phyloP scores from a whole-genome alignment of 805 yeast species.

The Wickerhamomyces xylosicus region DNA sequence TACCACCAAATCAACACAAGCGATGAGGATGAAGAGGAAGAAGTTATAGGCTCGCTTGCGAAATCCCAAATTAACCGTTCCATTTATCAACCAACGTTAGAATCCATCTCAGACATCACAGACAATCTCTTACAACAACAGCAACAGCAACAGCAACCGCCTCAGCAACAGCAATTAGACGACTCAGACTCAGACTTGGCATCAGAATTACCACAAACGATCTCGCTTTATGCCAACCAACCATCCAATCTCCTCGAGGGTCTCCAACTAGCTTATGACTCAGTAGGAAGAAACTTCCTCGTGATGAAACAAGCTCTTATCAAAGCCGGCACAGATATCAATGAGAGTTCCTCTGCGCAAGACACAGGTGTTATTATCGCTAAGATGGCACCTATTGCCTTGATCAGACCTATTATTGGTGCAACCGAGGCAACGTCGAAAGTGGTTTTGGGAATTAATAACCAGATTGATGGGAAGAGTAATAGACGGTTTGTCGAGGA shows the following conservation, averaged over 20 bases:
- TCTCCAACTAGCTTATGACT: constrained; percentile 57
- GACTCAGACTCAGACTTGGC: constrained; percentile 13
- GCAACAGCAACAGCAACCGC: not conserved
- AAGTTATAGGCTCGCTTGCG: constrained; percentile 16
- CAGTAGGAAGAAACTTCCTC: constrained; percentile 57
- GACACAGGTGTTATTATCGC: constrained; percentile 60
- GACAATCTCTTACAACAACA: constrained; percentile 2
- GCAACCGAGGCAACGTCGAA: constrained; percentile 85
- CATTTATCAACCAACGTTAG: constrained; percentile 17
- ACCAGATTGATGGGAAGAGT: constrained; percentile 57
- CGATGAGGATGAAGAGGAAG: no score
- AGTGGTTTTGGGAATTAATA: constrained; percentile 74
- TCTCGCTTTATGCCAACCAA: constrained; percentile 78
- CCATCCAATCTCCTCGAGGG: constrained; percentile 70
- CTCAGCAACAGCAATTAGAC: constrained; percentile 1
- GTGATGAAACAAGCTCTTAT: constrained; percentile 56
- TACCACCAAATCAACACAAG: constrained; percentile 6
- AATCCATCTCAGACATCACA: constrained; percentile 16
- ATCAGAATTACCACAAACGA: constrained; percentile 25
- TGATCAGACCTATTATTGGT: constrained; percentile 82
- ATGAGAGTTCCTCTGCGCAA: constrained; percentile 55
- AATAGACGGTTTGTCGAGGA: constrained; percentile 55
- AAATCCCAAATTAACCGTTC: constrained; percentile 14
- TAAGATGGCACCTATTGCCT: constrained; percentile 68
- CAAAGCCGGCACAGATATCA: constrained; percentile 49